These are phyloP conservation scores for Candida xyloterini DNA, from an alignment of 805 yeast species.

Conservation along the genomic window DNA sequence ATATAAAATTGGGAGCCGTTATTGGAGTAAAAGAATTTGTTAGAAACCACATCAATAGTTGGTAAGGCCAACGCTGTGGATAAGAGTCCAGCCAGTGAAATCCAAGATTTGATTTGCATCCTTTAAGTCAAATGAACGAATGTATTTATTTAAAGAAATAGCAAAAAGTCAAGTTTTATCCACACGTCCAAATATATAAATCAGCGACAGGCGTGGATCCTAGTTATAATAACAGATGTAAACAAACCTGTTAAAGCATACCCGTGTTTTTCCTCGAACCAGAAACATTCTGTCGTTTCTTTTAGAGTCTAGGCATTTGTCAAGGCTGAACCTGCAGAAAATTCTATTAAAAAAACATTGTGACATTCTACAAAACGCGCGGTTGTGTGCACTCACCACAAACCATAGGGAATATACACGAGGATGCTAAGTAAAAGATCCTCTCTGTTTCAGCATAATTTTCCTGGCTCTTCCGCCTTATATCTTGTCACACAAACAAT, in stretches of 20 bases:
- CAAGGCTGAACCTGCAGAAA: conserved; percentile 1
- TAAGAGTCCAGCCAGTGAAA: conserved; percentile 16
- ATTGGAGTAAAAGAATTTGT: conserved; percentile 69
- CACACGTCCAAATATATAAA: conserved; percentile 1
- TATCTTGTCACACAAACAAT: neutral
- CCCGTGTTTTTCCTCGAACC: conserved; percentile 4
- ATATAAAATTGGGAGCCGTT: conserved; percentile 82
- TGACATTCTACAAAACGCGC: neutral
- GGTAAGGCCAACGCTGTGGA: conserved; percentile 35
- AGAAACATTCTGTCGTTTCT: conserved; percentile 14
- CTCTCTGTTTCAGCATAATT: neutral
- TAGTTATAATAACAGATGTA: neutral
- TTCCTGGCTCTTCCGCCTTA: conserved; percentile 4
- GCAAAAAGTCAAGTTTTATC: neutral
- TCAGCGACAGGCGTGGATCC: conserved; percentile 1
- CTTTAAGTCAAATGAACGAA: neutral
- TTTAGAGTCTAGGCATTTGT: conserved; percentile 8
- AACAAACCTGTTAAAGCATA: conserved; percentile 1
- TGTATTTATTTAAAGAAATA: neutral
- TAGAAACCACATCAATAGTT: conserved; percentile 61
- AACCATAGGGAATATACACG: too few relatives aligned
- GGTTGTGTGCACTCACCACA: too few relatives aligned
- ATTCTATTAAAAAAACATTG: neutral
- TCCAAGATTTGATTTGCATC: conserved; percentile 15
- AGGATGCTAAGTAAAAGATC: neutral